Conservation (phyloP, 768 basidiomycete species). For the Mycena venus region DNA sequence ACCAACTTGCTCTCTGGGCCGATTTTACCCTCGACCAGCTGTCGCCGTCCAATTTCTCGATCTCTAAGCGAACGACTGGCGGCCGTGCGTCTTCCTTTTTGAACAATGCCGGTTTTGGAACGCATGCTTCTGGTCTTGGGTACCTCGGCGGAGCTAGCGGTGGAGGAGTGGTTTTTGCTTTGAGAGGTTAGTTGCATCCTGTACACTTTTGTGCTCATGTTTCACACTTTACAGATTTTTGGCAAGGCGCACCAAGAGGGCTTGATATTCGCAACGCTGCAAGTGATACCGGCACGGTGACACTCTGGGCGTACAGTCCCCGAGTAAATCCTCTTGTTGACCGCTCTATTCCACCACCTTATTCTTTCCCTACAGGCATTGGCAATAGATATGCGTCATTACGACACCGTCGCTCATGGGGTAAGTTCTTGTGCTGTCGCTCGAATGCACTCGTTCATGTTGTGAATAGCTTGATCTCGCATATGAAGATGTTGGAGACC, state of each 20-base stretch:
- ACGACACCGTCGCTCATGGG: constrained; percentile 54
- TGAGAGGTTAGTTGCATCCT: constrained; percentile 42
- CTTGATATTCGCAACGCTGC: constrained; percentile 52
- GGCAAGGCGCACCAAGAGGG: constrained; percentile 52
- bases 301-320: constrained; percentile 55
- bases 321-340: constrained; percentile 33
- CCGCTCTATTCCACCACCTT: neutral
- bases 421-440: constrained; percentile 27
- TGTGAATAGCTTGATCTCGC: constrained; percentile 48
- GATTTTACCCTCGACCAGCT: constrained; percentile 54
- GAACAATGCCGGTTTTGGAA: constrained; percentile 48
- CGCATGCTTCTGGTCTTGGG: constrained; percentile 50
- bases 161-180: constrained; percentile 51
- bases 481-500: constrained; percentile 56
- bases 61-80: constrained; percentile 47
- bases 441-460: neutral
- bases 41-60: constrained; percentile 44
- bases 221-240: constrained; percentile 45
- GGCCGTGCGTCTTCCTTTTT: constrained; percentile 46
- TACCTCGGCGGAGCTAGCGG: constrained; percentile 51
- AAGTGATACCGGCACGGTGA: constrained; percentile 43
- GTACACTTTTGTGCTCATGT: no score
- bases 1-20: constrained; percentile 50
- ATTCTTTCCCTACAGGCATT: constrained; percentile 37
- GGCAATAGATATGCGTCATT: constrained; percentile 54